phyloP scores from a whole-genome alignment of 305 asterid species.

The Fraxinus floribunda region DNA sequence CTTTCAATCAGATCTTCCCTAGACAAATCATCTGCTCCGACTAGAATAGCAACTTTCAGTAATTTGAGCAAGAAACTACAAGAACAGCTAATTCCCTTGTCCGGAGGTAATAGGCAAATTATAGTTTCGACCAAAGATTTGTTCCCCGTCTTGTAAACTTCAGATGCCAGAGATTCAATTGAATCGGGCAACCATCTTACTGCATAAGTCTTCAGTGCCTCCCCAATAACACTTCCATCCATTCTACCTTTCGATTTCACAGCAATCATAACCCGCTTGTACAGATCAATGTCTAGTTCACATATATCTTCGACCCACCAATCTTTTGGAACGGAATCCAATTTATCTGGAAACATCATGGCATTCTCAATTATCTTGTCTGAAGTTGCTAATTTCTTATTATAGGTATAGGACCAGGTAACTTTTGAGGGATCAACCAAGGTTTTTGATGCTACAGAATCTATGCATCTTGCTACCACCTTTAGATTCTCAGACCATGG shows the following conservation, averaged over 20 bases:
- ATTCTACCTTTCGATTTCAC: conserved; percentile 81
- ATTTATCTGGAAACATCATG: conserved; percentile 34
- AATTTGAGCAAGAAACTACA: conserved; percentile 74
- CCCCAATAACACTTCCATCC: conserved; percentile 66
- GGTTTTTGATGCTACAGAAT: conserved; percentile 77
- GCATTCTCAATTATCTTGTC: conserved; percentile 46
- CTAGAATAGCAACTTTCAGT: conserved; percentile 70
- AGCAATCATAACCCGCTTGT: conserved; percentile 72
- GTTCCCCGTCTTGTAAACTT: conserved; percentile 54
- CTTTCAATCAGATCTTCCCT: conserved; percentile 57
- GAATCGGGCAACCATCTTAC: conserved; percentile 87
- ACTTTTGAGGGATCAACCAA: conserved; percentile 69
- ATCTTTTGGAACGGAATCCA: conserved; percentile 57
- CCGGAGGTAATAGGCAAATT: conserved; percentile 74
- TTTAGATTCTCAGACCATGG: conserved; percentile 80
- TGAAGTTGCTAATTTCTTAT: conserved; percentile 49
- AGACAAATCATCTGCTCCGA: conserved; percentile 62
- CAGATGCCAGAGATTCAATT: conserved; percentile 65
- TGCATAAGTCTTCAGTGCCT: conserved; percentile 76
- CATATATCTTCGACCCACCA: conserved; percentile 95
- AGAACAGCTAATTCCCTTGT: conserved; percentile 57
- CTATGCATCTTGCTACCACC: conserved; percentile 70
- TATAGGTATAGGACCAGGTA: conserved; percentile 84
- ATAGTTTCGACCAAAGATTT: conserved; percentile 74
- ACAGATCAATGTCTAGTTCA: conserved; percentile 73